Percentiles rank a stretch among this genome's conserved stretches.
Evolutionary conservation across 352 stramenopile genomes (phyloP).

Genomic region (Vaucheria bursata): DNA sequence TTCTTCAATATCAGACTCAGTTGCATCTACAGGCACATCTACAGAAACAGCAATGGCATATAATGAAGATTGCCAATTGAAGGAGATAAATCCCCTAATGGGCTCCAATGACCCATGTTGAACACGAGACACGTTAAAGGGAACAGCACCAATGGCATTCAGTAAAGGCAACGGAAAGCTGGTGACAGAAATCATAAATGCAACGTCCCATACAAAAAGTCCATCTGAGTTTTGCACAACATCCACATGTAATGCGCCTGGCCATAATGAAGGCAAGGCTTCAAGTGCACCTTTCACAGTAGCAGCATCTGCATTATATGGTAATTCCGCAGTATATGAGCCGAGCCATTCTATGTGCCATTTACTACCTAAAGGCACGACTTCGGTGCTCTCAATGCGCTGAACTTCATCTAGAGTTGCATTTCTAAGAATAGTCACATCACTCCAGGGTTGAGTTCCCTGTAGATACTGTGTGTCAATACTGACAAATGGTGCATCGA

Average conservation of each 20-base stretch:
- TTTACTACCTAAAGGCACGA: neutral
- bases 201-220: slow-evolving; percentile 23
- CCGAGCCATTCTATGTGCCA: slow-evolving; percentile 10
- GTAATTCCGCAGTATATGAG: neutral
- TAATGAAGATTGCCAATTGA: neutral
- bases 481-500: neutral
- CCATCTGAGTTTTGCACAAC: slow-evolving; percentile 5
- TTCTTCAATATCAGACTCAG: slow-evolving; percentile 24
- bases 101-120: neutral
- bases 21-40: slow-evolving; percentile 23
- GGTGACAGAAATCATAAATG: slow-evolving; percentile 25
- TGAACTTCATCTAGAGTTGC: neutral
- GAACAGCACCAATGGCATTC: slow-evolving; percentile 1
- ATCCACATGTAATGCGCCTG: neutral
- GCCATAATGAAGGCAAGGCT: neutral
- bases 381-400: neutral
- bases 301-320: neutral
- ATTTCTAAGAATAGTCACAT: neutral
- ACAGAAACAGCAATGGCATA: neutral
- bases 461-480: neutral
- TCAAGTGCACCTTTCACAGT: neutral
- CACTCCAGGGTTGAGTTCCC: neutral
- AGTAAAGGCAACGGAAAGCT: slow-evolving; percentile 20
- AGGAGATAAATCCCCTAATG: neutral
- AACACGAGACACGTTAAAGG: slow-evolving; percentile 4